Evolutionary conservation across 129 eudicot genomes (phyloP).

Genomic region (Deinandra increscens): DNA sequence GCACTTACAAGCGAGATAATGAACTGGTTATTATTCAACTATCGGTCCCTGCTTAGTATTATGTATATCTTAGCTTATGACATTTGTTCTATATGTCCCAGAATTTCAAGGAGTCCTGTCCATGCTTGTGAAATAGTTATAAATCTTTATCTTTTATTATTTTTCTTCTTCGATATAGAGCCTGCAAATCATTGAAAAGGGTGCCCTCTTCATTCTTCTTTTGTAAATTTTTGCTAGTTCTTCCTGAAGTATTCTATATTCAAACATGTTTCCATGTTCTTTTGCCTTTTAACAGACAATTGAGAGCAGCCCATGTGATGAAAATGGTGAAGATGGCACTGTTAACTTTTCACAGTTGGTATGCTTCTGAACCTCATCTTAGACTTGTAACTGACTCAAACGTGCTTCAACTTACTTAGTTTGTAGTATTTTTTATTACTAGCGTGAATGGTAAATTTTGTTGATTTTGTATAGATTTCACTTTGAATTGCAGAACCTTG

Average conservation of each 20-base stretch:
- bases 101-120: background rate
- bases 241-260: background rate
- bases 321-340: slow-evolving; percentile 71
- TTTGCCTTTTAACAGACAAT: slow-evolving; percentile 60
- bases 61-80: background rate
- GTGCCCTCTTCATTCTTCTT: background rate
- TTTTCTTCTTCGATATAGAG: slow-evolving; percentile 11
- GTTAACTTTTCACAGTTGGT: slow-evolving; percentile 96
- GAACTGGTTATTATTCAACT: no score
- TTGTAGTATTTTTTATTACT: slow-evolving; percentile 16
- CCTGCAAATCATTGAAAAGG: background rate
- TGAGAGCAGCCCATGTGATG: slow-evolving; percentile 95
- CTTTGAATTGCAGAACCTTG: slow-evolving; percentile 79
- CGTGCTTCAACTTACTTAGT: slow-evolving; percentile 8
- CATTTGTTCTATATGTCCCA: slow-evolving; percentile 5
- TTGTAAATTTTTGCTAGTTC: slow-evolving; percentile 4
- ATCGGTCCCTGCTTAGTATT: slow-evolving; percentile 14
- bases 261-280: background rate
- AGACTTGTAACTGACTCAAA: slow-evolving; percentile 10
- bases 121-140: background rate
- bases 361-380: slow-evolving; percentile 31
- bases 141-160: slow-evolving; percentile 3
- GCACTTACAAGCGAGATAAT: no score
- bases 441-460: slow-evolving; percentile 1
- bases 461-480: slow-evolving; percentile 21